phyloP scores from a whole-genome alignment of 2,329 filamentous ascomycete genomes.

The Claviceps arundinis region DNA sequence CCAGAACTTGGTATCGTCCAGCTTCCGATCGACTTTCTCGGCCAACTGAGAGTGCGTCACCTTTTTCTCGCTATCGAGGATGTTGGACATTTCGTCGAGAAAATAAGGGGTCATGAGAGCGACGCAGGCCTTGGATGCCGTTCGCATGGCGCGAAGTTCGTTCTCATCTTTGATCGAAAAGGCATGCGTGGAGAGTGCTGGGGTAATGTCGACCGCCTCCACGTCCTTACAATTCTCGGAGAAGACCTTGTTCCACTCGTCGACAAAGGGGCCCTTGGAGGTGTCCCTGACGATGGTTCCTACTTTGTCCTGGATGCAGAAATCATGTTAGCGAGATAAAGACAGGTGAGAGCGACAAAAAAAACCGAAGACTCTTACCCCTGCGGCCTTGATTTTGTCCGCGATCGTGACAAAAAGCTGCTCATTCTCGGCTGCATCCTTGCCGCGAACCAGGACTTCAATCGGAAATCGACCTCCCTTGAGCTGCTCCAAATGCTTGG shows the following conservation, averaged over 20 bases:
- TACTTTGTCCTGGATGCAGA: slow-evolving; percentile 61
- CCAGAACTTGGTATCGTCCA: slow-evolving; percentile 92
- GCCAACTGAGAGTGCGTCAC: slow-evolving; percentile 79
- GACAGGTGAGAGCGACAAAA: not conserved
- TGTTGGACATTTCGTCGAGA: slow-evolving; percentile 93
- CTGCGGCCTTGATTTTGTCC: slow-evolving; percentile 75
- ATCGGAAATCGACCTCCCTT: slow-evolving; percentile 87
- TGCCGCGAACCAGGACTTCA: slow-evolving; percentile 82
- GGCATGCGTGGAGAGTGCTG: slow-evolving; percentile 68
- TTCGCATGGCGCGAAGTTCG: slow-evolving; percentile 86
- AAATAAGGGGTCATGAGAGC: slow-evolving; percentile 94
- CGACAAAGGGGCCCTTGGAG: slow-evolving; percentile 76
- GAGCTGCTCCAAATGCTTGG: slow-evolving; percentile 82
- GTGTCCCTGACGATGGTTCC: slow-evolving; percentile 76
- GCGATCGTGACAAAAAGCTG: slow-evolving; percentile 77
- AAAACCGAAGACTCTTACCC: slow-evolving; percentile 41
- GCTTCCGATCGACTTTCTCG: slow-evolving; percentile 80
- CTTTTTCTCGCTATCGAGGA: slow-evolving; percentile 93
- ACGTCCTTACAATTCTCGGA: slow-evolving; percentile 68
- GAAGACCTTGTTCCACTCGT: slow-evolving; percentile 87
- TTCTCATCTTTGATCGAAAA: slow-evolving; percentile 91
- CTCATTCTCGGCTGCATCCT: slow-evolving; percentile 81
- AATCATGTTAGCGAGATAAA: not conserved
- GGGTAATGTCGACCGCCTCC: slow-evolving; percentile 76
- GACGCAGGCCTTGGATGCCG: slow-evolving; percentile 85